phyloP scores from a whole-genome alignment of 2,329 filamentous ascomycete genomes.

The Aspergillus pseudoglaucus region DNA sequence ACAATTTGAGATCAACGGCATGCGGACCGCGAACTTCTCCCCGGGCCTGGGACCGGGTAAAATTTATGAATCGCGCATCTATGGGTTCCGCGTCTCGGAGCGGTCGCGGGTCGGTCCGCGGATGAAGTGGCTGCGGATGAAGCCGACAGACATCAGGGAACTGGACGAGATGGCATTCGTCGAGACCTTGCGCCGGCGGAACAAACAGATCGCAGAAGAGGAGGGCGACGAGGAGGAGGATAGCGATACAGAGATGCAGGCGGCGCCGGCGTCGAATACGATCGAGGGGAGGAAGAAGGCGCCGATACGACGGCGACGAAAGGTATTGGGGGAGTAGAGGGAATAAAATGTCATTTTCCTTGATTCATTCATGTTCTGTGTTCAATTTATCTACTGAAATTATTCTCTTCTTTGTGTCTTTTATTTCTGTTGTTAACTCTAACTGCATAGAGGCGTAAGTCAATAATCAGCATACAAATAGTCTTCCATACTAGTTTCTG shows the following conservation, averaged over 20 bases:
- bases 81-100: constrained; percentile 92
- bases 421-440: constrained; percentile 9
- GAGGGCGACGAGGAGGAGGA: constrained; percentile 29
- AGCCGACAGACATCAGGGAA: constrained; percentile 71
- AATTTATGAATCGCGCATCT: constrained; percentile 93
- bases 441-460: not conserved
- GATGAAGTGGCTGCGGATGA: constrained; percentile 92
- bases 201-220: constrained; percentile 23
- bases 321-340: not conserved
- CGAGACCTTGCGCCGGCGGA: constrained; percentile 24
- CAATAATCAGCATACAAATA: not conserved
- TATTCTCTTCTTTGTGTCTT: constrained; percentile 10
- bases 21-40: constrained; percentile 78
- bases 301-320: constrained; percentile 36
- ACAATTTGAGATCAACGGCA: constrained; percentile 66
- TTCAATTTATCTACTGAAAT: constrained; percentile 4
- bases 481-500: not conserved
- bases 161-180: constrained; percentile 62
- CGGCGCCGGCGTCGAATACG: constrained; percentile 14
- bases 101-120: constrained; percentile 80
- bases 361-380: not conserved
- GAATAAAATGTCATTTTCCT: not conserved
- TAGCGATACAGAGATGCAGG: constrained; percentile 36
- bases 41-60: constrained; percentile 74
- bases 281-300: constrained; percentile 37